Percentiles rank a stretch among this genome's conserved stretches.
Evolutionary conservation across 2,329 filamentous ascomycete genomes (phyloP).

Genomic region (Dryadomyces quercivorus): DNA sequence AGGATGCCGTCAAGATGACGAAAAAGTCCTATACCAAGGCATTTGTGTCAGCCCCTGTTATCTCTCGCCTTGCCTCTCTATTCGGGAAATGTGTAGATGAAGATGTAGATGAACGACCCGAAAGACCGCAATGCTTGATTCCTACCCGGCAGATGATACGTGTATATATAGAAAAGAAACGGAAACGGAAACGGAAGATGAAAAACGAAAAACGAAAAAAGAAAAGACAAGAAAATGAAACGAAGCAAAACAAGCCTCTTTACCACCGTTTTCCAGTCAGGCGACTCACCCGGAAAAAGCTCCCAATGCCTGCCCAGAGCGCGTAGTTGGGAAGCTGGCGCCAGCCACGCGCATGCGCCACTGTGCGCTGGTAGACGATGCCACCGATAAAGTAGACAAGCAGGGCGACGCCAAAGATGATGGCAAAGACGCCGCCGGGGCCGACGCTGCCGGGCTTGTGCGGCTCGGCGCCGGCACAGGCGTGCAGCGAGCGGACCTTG

Average conservation of each 20-base stretch:
- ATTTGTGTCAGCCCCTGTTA: background rate
- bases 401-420: conserved; percentile 67
- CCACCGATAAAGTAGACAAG: conserved; percentile 85
- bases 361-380: conserved; percentile 88
- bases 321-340: conserved; percentile 88
- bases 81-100: too few relatives aligned
- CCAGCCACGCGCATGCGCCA: conserved; percentile 91
- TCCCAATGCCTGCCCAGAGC: conserved; percentile 80
- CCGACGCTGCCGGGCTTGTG: conserved; percentile 62
- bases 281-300: conserved; percentile 63
- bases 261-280: background rate
- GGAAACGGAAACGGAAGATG: background rate
- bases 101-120: too few relatives aligned
- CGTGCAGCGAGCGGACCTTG: conserved; percentile 74
- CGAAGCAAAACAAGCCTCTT: background rate
- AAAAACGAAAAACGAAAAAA: background rate
- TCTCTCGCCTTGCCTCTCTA: background rate
- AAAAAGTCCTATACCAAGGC: conserved; percentile 42
- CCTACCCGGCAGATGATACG: too few relatives aligned
- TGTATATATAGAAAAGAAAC: too few relatives aligned
- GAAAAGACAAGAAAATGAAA: background rate
- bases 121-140: too few relatives aligned
- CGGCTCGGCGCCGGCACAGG: conserved; percentile 57
- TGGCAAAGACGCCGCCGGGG: conserved; percentile 69
- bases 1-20: conserved; percentile 57